Evolutionary conservation across 2,329 filamentous ascomycete species (phyloP).

Genomic region (Xenoacremonium recifei): DNA sequence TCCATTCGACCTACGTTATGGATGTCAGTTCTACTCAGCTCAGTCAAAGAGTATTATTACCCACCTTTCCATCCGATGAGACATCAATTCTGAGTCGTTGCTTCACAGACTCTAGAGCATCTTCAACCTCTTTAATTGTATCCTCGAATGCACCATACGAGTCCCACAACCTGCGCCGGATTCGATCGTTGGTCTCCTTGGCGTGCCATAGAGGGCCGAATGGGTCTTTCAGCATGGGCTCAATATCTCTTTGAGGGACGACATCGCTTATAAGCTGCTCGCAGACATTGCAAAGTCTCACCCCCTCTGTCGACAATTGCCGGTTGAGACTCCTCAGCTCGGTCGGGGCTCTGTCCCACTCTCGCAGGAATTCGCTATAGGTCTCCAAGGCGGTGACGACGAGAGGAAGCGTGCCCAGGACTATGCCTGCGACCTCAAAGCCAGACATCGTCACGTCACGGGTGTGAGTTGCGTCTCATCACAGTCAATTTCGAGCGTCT

Average conservation of each 20-base stretch:
- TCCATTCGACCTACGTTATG: constrained; percentile 2
- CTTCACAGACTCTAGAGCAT: constrained; percentile 18
- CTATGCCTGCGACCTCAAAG: constrained; percentile 17
- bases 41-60: rapidly evolving
- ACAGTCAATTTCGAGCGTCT: background rate
- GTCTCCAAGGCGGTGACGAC: constrained; percentile 15
- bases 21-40: background rate
- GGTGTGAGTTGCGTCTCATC: background rate
- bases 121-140: constrained; percentile 19
- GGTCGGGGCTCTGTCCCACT: constrained; percentile 13
- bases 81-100: constrained; percentile 2
- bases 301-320: constrained; percentile 22
- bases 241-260: constrained; percentile 18
- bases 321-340: constrained; percentile 23
- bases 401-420: constrained; percentile 19
- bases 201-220: constrained; percentile 28
- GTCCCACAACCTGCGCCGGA: constrained; percentile 22
- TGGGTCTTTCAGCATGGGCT: constrained; percentile 27
- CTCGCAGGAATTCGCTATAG: constrained; percentile 20
- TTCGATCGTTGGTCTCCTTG: constrained; percentile 9
- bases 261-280: constrained; percentile 27
- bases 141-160: constrained; percentile 22
- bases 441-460: constrained; percentile 15
- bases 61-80: constrained; percentile 1
- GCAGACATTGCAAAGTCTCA: constrained; percentile 28